These are phyloP conservation scores for Trypanosoma lewisi DNA, from an alignment of 208 protist species.

Conservation along the genomic window DNA sequence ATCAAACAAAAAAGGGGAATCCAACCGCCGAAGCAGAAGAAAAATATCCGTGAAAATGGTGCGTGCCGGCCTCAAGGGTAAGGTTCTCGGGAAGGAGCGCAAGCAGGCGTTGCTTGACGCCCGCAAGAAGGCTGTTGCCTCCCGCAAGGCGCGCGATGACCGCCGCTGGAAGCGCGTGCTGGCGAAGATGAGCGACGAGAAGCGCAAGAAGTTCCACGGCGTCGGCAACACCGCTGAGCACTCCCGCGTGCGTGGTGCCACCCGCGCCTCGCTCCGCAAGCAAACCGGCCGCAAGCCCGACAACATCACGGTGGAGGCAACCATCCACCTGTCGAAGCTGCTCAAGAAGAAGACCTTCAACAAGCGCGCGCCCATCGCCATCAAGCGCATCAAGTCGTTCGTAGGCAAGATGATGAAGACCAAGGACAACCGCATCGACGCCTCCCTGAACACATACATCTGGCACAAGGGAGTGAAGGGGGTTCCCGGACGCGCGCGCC, in stretches of 20 bases:
- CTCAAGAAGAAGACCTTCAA: conserved; percentile 96
- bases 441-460: conserved; percentile 95
- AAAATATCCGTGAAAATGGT: conserved; percentile 96
- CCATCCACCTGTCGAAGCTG: conserved; percentile 97
- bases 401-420: conserved; percentile 96
- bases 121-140: conserved; percentile 66
- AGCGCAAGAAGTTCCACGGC: conserved; percentile 83
- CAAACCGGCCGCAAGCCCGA: conserved; percentile 83
- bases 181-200: conserved; percentile 83
- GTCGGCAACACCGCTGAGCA: conserved; percentile 86
- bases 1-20: background rate
- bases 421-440: conserved; percentile 96
- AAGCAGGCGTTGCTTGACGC: conserved; percentile 72
- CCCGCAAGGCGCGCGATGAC: conserved; percentile 84
- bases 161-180: conserved; percentile 88
- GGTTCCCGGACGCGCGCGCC: conserved; percentile 93
- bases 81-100: conserved; percentile 83
- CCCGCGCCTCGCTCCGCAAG: conserved; percentile 81
- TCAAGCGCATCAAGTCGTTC: conserved; percentile 95
- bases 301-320: conserved; percentile 94
- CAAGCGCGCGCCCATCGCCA: conserved; percentile 95
- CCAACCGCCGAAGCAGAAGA: conserved; percentile 91
- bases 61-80: conserved; percentile 83
- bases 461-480: conserved; percentile 96
- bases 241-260: conserved; percentile 81